A percentile compares a stretch with the other conserved stretches of the same genome.
phyloP scores from a whole-genome alignment of 805 yeast species.

The Brettanomyces nanus region DNA sequence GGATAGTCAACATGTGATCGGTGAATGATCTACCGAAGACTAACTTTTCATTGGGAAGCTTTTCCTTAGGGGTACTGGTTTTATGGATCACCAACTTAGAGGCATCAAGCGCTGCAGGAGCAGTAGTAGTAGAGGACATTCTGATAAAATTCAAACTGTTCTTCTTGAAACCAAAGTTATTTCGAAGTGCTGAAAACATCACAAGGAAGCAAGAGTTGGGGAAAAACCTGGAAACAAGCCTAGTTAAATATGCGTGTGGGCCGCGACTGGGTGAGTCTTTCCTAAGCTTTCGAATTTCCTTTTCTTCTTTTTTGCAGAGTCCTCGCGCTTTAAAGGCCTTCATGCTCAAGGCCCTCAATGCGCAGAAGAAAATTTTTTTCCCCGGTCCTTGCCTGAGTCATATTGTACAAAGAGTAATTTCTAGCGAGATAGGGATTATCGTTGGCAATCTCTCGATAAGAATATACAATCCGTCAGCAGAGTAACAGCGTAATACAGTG shows the following conservation, averaged over 20 bases:
- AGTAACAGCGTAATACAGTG: too few species aligned
- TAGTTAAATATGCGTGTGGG: too few species aligned
- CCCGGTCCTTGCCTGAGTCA: too few species aligned
- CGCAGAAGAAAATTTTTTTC: too few species aligned
- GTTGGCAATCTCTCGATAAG: too few species aligned
- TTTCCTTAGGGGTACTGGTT: conserved; percentile 41
- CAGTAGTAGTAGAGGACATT: conserved; percentile 17
- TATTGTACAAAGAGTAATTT: too few species aligned
- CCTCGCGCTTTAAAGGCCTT: too few species aligned
- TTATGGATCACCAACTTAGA: conserved; percentile 42
- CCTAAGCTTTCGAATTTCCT: neutral
- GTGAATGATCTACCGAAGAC: conserved; percentile 74
- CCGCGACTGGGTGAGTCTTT: too few species aligned
- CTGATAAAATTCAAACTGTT: neutral
- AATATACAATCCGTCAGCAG: too few species aligned
- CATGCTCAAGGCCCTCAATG: too few species aligned
- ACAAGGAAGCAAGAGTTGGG: neutral
- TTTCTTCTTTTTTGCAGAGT: conserved; percentile 3
- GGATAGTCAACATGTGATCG: conserved; percentile 80
- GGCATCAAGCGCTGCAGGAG: conserved; percentile 40
- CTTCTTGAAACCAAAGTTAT: neutral
- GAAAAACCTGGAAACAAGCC: neutral
- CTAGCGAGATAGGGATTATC: too few species aligned
- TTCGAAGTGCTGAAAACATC: conserved; percentile 1
- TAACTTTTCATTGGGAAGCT: conserved; percentile 52